These are phyloP conservation scores for Trichoderma harzianum DNA, from an alignment of 2,329 filamentous ascomycete species.

Conservation along the genomic window DNA sequence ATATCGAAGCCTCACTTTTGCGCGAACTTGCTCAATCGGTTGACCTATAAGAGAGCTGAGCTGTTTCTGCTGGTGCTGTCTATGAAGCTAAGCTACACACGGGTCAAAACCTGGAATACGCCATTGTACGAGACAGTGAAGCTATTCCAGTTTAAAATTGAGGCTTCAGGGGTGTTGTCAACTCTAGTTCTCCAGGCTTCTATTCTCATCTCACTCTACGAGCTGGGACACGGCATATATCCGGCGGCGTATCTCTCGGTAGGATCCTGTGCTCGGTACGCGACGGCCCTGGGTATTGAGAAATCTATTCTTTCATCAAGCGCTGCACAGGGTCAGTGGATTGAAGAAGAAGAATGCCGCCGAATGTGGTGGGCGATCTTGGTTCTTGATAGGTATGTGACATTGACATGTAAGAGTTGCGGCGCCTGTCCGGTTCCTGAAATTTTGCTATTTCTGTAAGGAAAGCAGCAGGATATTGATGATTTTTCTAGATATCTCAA, in stretches of 20 bases:
- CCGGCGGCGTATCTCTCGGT: slow-evolving; percentile 7
- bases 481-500: slow-evolving; percentile 6
- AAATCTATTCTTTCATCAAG: not conserved
- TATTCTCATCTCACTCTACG: slow-evolving; percentile 11
- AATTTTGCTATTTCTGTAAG: not conserved
- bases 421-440: not conserved
- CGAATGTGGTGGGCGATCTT: slow-evolving; percentile 15
- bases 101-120: not conserved
- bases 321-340: not conserved
- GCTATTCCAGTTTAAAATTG: slow-evolving; percentile 8
- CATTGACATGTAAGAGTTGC: not conserved
- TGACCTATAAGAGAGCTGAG: slow-evolving; percentile 8
- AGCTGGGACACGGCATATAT: slow-evolving; percentile 7
- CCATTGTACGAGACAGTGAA: slow-evolving; percentile 1
- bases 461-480: not conserved
- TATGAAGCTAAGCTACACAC: slow-evolving; percentile 9
- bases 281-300: not conserved
- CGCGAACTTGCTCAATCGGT: not conserved
- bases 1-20: slow-evolving; percentile 8
- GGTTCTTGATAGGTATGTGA: slow-evolving; percentile 14
- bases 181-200: slow-evolving; percentile 7
- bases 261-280: slow-evolving; percentile 13
- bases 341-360: slow-evolving; percentile 15
- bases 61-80: slow-evolving; percentile 8
- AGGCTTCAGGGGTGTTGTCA: slow-evolving; percentile 2